A percentile compares a stretch with the other conserved stretches of the same genome.
Evolutionary conservation across 2,329 filamentous ascomycete species (phyloP).

Genomic region (Eutypa lata): DNA sequence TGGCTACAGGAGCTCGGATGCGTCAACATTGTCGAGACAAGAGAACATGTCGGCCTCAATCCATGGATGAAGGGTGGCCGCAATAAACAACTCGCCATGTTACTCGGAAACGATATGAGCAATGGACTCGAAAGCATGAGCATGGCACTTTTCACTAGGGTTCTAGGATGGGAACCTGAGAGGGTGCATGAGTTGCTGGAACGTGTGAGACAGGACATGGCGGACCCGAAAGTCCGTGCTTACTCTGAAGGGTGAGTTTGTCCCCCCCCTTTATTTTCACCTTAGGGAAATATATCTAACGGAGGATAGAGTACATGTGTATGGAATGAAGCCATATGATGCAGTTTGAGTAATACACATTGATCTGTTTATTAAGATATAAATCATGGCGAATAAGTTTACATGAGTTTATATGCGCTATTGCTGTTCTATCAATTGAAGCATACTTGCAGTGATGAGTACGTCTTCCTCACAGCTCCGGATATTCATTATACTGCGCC

Average conservation of each 20-base stretch:
- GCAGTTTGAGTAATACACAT: neutral
- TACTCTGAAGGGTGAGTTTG: slow-evolving; percentile 20
- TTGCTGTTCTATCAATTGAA: no score
- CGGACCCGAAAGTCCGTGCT: slow-evolving; percentile 18
- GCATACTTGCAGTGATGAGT: no score
- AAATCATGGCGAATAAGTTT: neutral
- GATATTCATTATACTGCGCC: neutral
- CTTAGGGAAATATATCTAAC: neutral
- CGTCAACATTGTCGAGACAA: slow-evolving; percentile 14
- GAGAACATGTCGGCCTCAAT: slow-evolving; percentile 17
- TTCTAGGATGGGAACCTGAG: slow-evolving; percentile 17
- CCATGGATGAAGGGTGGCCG: slow-evolving; percentile 19
- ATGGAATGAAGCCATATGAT: slow-evolving; percentile 11
- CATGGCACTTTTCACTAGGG: slow-evolving; percentile 23
- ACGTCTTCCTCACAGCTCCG: neutral
- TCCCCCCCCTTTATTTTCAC: neutral
- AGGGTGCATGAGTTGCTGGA: slow-evolving; percentile 12
- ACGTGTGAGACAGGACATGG: slow-evolving; percentile 17
- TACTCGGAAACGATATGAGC: slow-evolving; percentile 20
- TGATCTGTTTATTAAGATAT: neutral
- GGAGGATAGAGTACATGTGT: slow-evolving; percentile 12
- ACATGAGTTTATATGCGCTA: neutral
- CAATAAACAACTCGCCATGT: slow-evolving; percentile 18
- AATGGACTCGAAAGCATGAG: slow-evolving; percentile 19
- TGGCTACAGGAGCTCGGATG: slow-evolving; percentile 20